These are phyloP conservation scores for Solanum pinnatisectum DNA, from an alignment of 257 asterid genomes.

Conservation along the genomic window DNA sequence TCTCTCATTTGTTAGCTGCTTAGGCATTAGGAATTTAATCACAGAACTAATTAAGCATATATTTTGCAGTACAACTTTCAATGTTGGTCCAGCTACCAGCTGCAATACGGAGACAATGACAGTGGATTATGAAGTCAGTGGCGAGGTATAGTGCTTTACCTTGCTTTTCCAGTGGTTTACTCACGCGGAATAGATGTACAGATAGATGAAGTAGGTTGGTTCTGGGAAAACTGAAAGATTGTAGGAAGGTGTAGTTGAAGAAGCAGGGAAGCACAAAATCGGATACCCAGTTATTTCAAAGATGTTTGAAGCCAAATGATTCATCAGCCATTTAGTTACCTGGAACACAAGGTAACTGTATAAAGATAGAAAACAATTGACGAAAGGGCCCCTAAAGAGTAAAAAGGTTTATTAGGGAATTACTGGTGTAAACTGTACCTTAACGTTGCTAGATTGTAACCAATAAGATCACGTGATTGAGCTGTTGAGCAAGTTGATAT, in stretches of 20 bases:
- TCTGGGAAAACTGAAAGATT: neutral
- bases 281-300: neutral
- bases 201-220: neutral
- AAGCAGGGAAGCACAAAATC: neutral
- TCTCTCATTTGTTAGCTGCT: neutral
- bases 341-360: neutral
- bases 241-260: neutral
- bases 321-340: neutral
- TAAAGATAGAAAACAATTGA: neutral
- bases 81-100: constrained; percentile 59
- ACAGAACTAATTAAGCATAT: constrained; percentile 5
- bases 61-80: constrained; percentile 66
- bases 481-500: neutral
- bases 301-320: neutral
- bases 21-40: neutral
- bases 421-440: neutral
- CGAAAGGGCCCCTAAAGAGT: neutral
- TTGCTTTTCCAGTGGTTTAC: neutral
- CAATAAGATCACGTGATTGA: neutral
- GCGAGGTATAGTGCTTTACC: constrained; percentile 56
- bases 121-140: constrained; percentile 62
- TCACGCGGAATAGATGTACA: neutral
- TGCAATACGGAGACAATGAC: constrained; percentile 28
- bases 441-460: neutral
- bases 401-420: neutral